phyloP scores from a whole-genome alignment of 202 grass and related monocot species.

The Elaeis oleifera region DNA sequence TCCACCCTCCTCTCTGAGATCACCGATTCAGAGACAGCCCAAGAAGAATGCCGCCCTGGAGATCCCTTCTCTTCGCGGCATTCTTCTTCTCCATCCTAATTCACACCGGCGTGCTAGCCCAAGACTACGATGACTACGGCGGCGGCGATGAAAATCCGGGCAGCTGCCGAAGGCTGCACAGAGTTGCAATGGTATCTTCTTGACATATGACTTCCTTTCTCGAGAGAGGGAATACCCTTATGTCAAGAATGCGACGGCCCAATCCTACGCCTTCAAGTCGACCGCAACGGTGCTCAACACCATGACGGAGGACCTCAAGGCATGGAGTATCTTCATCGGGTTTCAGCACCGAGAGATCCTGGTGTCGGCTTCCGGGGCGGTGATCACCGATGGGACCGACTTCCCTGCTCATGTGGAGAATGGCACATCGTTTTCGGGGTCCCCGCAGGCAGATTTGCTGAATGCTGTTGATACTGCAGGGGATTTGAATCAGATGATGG shows the following conservation, averaged over 20 bases:
- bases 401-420: conserved; percentile 58
- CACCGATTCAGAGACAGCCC: no score
- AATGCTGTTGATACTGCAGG: conserved; percentile 86
- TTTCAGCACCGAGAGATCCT: conserved; percentile 80
- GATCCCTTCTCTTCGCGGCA: no score
- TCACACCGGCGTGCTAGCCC: conserved; percentile 2
- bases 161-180: conserved; percentile 45
- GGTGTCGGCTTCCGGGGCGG: conserved; percentile 48
- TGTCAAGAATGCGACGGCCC: conserved; percentile 82
- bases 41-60: no score
- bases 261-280: conserved; percentile 79
- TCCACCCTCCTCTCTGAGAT: no score
- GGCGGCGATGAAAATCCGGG: background rate
- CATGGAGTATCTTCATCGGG: conserved; percentile 82
- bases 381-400: conserved; percentile 55
- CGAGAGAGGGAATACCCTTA: conserved; percentile 69
- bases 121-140: conserved; percentile 23
- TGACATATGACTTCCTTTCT: conserved; percentile 69
- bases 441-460: conserved; percentile 56
- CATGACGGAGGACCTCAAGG: conserved; percentile 59
- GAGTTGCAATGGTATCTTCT: conserved; percentile 77
- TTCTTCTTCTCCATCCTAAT: no score
- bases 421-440: conserved; percentile 50
- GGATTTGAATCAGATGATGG: conserved; percentile 53
- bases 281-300: conserved; percentile 62